A percentile compares a stretch with the other conserved stretches of the same genome.
These are phyloP conservation scores for Claviceps sorghi DNA, from an alignment of 2,329 filamentous ascomycete genomes.

Conservation along the genomic window DNA sequence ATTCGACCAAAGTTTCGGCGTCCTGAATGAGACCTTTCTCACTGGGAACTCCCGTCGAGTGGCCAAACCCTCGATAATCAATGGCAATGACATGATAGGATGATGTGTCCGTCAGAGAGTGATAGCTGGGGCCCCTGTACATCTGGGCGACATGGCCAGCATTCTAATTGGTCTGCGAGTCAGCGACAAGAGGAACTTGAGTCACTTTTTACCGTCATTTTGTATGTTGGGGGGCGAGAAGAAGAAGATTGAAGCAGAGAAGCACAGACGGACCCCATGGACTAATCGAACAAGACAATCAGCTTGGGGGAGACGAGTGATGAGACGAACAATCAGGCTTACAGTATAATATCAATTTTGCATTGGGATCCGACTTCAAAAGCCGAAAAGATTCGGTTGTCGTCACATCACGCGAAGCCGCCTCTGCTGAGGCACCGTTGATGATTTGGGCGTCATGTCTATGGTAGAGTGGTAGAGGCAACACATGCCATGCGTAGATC, in stretches of 20 bases:
- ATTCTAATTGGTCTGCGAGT: constrained; percentile 38
- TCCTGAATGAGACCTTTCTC: constrained; percentile 74
- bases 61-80: constrained; percentile 81
- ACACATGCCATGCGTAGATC: constrained; percentile 80
- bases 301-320: background rate
- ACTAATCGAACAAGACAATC: constrained; percentile 24
- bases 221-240: no score
- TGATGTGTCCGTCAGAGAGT: constrained; percentile 57
- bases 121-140: constrained; percentile 62
- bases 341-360: constrained; percentile 51
- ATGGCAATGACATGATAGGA: constrained; percentile 72
- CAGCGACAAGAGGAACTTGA: constrained; percentile 21
- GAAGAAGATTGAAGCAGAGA: background rate
- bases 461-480: constrained; percentile 64
- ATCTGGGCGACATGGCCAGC: constrained; percentile 74
- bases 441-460: constrained; percentile 52
- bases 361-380: constrained; percentile 46
- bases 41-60: constrained; percentile 63
- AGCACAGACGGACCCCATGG: constrained; percentile 36
- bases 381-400: constrained; percentile 44
- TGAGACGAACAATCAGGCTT: constrained; percentile 16
- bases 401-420: constrained; percentile 32
- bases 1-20: constrained; percentile 57
- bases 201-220: background rate
- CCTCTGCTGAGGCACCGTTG: constrained; percentile 33